Conservation (phyloP, 805 yeast species). For the Lipomyces japonicus region DNA sequence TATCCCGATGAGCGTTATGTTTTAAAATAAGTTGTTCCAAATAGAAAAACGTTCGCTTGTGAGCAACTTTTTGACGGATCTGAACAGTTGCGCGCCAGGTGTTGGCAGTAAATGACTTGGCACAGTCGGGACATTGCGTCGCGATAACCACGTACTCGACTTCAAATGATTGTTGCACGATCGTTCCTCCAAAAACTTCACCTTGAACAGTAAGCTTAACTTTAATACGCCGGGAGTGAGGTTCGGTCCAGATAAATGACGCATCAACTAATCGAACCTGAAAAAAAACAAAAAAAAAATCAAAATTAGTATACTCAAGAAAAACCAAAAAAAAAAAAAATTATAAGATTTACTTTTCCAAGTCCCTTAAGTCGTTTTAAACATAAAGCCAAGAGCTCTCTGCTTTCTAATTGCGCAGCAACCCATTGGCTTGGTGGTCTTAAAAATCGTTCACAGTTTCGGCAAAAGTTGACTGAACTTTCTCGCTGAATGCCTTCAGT, state of each 20-base stretch:
- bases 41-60: conserved; percentile 92
- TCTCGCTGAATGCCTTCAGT: conserved; percentile 94
- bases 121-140: conserved; percentile 98
- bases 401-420: conserved; percentile 80
- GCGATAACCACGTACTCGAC: conserved; percentile 92
- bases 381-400: conserved; percentile 89
- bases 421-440: conserved; percentile 97
- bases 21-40: conserved; percentile 91
- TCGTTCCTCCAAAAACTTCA: conserved; percentile 87
- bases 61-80: conserved; percentile 94
- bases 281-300: conserved; percentile 31
- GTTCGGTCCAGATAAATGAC: conserved; percentile 96
- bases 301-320: not conserved
- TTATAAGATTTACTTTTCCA: conserved; percentile 54
- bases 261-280: conserved; percentile 90
- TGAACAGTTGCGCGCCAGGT: conserved; percentile 99
- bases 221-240: conserved; percentile 92
- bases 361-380: conserved; percentile 83
- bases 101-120: conserved; percentile 90
- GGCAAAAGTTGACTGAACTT: conserved; percentile 77
- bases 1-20: conserved; percentile 90
- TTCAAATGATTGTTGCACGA: conserved; percentile 89
- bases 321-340: not conserved
- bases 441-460: conserved; percentile 93
- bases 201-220: conserved; percentile 93